phyloP scores from a whole-genome alignment of 371 early-diverging fungal species.

The Mortierella sp. region DNA sequence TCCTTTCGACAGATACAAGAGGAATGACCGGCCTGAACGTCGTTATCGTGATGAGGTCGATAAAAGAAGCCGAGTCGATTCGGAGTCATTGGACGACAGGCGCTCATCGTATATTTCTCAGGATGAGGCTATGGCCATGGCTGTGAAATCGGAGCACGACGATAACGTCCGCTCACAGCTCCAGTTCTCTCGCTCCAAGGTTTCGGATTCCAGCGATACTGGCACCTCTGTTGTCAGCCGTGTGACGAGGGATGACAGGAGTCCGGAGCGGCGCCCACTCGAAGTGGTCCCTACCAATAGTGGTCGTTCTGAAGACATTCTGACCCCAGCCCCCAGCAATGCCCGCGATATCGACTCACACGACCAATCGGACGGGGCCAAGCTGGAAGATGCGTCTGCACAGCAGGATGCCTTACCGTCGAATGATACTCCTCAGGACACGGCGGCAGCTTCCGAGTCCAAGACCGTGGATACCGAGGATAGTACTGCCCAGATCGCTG shows the following conservation, averaged over 20 bases:
- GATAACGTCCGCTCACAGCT: background rate
- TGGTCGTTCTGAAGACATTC: background rate
- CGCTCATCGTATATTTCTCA: background rate
- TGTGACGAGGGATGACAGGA: background rate
- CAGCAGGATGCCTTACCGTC: background rate
- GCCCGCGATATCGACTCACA: background rate
- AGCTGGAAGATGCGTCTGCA: background rate
- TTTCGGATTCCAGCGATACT: background rate
- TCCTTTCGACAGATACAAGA: background rate
- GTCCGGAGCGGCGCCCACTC: background rate
- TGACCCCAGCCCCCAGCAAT: background rate
- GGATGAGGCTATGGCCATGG: background rate
- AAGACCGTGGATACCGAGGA: background rate
- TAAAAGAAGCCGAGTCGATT: background rate
- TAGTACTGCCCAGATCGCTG: background rate
- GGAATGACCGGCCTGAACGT: background rate
- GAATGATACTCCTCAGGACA: background rate
- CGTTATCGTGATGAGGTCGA: background rate
- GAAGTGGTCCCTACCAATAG: background rate
- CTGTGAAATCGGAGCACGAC: slow-evolving; percentile 5
- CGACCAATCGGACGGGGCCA: background rate
- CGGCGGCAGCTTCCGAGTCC: background rate
- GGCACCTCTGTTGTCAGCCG: background rate
- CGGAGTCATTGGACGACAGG: background rate
- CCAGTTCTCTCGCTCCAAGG: background rate